phyloP scores from a whole-genome alignment of 192 early-diverging fungal genomes.

The Coemansia pectinata region DNA sequence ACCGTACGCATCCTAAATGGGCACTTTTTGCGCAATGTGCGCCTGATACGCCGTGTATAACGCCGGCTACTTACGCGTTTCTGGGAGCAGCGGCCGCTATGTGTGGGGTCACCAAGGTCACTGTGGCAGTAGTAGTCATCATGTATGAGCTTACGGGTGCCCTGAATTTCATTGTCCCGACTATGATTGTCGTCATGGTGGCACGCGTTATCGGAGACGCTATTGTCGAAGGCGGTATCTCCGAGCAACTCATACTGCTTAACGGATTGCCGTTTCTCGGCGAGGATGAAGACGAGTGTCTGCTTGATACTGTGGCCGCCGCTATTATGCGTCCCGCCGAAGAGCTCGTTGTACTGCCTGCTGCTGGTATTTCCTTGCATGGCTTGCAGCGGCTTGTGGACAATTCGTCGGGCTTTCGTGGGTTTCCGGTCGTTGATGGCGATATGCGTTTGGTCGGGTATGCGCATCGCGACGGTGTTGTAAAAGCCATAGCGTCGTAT shows the following conservation, averaged over 20 bases:
- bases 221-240: conserved; percentile 73
- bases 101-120: conserved; percentile 83
- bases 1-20: conserved; percentile 62
- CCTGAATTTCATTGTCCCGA: conserved; percentile 82
- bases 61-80: conserved; percentile 93
- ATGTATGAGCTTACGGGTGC: conserved; percentile 99
- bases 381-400: conserved; percentile 57
- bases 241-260: conserved; percentile 74
- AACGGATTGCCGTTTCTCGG: conserved; percentile 80
- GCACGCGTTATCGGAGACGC: conserved; percentile 74
- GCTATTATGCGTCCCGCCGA: conserved; percentile 60
- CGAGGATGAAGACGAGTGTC: conserved; percentile 60
- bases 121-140: conserved; percentile 90
- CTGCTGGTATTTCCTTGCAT: conserved; percentile 54
- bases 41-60: conserved; percentile 80
- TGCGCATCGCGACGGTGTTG: conserved; percentile 58
- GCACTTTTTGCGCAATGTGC: conserved; percentile 77
- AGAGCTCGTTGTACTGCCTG: conserved; percentile 59
- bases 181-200: conserved; percentile 77
- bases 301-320: conserved; percentile 55
- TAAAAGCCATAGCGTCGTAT: conserved; percentile 3
- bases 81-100: conserved; percentile 90
- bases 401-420: conserved; percentile 56
- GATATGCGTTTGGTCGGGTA: conserved; percentile 69
- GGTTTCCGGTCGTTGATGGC: conserved; percentile 77